These are phyloP conservation scores for Rhodofomes roseus DNA, from an alignment of 1,284 basidiomycete species.

Conservation along the genomic window DNA sequence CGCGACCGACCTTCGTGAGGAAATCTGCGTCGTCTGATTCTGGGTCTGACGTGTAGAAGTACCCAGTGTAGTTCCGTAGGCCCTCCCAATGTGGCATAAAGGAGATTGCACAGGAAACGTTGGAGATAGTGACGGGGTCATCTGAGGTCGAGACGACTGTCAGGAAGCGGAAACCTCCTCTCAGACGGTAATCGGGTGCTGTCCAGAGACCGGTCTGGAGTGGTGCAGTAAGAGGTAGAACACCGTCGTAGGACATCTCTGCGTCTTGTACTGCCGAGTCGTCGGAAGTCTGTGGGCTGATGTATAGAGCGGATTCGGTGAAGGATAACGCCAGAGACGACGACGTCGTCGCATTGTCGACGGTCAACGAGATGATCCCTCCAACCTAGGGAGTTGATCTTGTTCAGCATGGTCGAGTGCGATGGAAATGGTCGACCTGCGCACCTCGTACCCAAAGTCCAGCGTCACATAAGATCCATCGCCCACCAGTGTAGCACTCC, in stretches of 20 bases:
- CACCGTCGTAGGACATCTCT: slow-evolving; percentile 43
- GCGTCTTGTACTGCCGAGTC: slow-evolving; percentile 35
- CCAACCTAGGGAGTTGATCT: not conserved
- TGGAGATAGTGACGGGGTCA: slow-evolving; percentile 34
- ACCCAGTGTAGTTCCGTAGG: slow-evolving; percentile 49
- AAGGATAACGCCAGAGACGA: slow-evolving; percentile 43
- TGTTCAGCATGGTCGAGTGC: too few relatives aligned
- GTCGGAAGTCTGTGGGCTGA: slow-evolving; percentile 40
- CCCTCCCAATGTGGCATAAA: slow-evolving; percentile 55
- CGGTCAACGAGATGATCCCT: slow-evolving; percentile 36
- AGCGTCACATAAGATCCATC: slow-evolving; percentile 5
- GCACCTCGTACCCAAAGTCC: slow-evolving; percentile 8
- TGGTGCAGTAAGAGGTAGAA: slow-evolving; percentile 37
- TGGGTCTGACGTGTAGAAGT: slow-evolving; percentile 49
- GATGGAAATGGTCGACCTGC: not conserved
- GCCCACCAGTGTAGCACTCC: not conserved
- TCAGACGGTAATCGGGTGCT: slow-evolving; percentile 40
- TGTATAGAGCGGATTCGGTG: slow-evolving; percentile 46
- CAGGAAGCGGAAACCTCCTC: slow-evolving; percentile 56
- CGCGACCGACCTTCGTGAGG: slow-evolving; percentile 41
- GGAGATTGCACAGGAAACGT: slow-evolving; percentile 51
- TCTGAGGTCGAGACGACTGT: slow-evolving; percentile 42
- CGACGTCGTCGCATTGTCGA: slow-evolving; percentile 27
- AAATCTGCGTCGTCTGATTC: slow-evolving; percentile 45
- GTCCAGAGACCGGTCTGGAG: slow-evolving; percentile 42